These are phyloP conservation scores for Sugiyamaella novakii DNA, from an alignment of 1,139 yeast genomes.

Conservation along the genomic window DNA sequence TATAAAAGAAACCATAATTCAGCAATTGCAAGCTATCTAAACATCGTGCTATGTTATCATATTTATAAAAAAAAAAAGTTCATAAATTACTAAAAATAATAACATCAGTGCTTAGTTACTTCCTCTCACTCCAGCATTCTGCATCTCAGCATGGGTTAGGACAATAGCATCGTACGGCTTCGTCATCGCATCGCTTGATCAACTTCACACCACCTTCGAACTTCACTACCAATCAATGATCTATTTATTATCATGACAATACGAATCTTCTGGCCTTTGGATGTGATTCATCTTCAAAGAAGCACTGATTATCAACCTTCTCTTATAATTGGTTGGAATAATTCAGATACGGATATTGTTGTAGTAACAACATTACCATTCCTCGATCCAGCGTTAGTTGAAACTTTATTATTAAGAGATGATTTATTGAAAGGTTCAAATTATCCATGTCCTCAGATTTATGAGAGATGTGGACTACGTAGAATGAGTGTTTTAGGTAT, in stretches of 20 bases:
- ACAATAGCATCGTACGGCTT: too few relatives aligned
- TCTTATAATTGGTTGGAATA: constrained; percentile 42
- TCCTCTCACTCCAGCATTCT: too few relatives aligned
- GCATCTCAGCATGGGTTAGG: too few relatives aligned
- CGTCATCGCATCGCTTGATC: too few relatives aligned
- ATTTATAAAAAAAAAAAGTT: too few relatives aligned
- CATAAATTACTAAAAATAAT: too few relatives aligned
- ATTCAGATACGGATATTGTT: constrained; percentile 37
- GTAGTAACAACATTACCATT: constrained; percentile 42
- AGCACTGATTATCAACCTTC: constrained; percentile 31
- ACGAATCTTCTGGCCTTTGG: constrained; percentile 45
- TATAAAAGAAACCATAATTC: too few relatives aligned
- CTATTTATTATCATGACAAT: constrained; percentile 20
- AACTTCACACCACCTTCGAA: constrained; percentile 1
- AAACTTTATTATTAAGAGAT: constrained; percentile 35
- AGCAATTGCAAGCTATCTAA: too few relatives aligned
- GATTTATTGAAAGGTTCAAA: constrained; percentile 33
- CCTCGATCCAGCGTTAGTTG: constrained; percentile 35
- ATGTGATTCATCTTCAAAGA: constrained; percentile 33
- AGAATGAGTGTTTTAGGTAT: constrained; percentile 38
- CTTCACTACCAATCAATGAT: not conserved
- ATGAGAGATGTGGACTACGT: constrained; percentile 35
- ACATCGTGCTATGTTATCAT: too few relatives aligned
- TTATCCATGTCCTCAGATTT: constrained; percentile 34
- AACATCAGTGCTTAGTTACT: too few relatives aligned